Conservation (phyloP, 2,329 filamentous ascomycete genomes). For the Aspergillus pseudoglaucus region DNA sequence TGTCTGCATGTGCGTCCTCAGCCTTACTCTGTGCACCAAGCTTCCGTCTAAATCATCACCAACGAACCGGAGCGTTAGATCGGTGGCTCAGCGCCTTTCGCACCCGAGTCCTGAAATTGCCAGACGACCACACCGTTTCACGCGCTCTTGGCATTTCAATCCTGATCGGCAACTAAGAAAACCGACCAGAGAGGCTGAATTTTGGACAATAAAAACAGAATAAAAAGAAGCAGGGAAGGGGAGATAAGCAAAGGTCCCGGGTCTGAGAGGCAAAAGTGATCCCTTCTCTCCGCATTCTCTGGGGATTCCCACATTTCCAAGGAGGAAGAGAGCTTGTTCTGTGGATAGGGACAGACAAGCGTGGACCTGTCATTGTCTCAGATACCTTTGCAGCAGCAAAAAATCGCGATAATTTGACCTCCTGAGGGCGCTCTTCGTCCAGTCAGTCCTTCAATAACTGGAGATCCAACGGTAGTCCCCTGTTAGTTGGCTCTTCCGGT, state of each 20-base stretch:
- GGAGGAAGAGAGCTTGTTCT: too few species aligned
- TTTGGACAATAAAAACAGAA: background rate
- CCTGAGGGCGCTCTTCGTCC: background rate
- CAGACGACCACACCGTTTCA: constrained; percentile 12
- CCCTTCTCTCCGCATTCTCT: background rate
- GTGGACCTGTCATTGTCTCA: background rate
- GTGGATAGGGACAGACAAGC: too few species aligned
- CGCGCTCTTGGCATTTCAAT: constrained; percentile 11
- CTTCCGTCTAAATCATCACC: background rate
- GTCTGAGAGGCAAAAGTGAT: background rate
- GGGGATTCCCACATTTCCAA: background rate
- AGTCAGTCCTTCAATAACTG: background rate
- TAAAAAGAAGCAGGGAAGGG: background rate
- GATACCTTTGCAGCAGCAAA: background rate
- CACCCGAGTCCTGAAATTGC: constrained; percentile 4
- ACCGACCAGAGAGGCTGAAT: background rate
- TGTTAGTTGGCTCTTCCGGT: background rate
- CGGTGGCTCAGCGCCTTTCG: constrained; percentile 8
- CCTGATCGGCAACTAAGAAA: background rate
- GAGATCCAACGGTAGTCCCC: too few species aligned
- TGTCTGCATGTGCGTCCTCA: constrained; percentile 2
- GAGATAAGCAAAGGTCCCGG: background rate
- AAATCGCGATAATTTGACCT: background rate
- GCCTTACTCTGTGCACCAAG: background rate
- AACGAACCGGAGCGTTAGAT: background rate